Evolutionary conservation across 805 yeast species (phyloP).

Genomic region (Candida stauntonica): DNA sequence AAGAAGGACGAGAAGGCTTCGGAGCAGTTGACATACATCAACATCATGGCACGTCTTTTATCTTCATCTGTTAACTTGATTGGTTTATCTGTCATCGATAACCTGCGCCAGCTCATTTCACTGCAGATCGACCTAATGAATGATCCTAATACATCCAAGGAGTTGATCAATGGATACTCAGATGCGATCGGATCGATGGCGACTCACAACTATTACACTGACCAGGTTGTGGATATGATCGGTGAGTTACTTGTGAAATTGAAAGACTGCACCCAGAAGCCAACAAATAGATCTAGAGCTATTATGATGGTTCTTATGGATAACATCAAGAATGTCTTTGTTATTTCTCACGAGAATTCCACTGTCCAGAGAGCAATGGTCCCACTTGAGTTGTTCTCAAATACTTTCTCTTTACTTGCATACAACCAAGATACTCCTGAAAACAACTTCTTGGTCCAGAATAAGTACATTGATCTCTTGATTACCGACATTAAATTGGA

Average conservation of each 20-base stretch:
- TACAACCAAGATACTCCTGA: conserved; percentile 1
- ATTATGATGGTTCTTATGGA: conserved; percentile 14
- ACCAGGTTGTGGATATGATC: conserved; percentile 80
- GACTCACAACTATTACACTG: conserved; percentile 76
- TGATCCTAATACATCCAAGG: conserved; percentile 18
- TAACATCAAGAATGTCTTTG: conserved; percentile 16
- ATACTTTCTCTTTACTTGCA: conserved; percentile 19
- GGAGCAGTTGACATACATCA: conserved; percentile 34
- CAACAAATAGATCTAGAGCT: background rate
- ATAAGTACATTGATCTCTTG: conserved; percentile 18
- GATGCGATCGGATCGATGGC: conserved; percentile 66
- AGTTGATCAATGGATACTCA: conserved; percentile 42
- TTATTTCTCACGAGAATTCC: conserved; percentile 14
- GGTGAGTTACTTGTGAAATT: conserved; percentile 53
- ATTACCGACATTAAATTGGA: conserved; percentile 18
- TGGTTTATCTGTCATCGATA: conserved; percentile 82
- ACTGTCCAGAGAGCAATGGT: conserved; percentile 24
- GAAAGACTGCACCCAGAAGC: conserved; percentile 22
- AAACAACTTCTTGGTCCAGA: conserved; percentile 12
- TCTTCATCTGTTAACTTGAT: conserved; percentile 77
- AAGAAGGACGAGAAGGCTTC: conserved; percentile 15
- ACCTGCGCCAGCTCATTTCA: conserved; percentile 53
- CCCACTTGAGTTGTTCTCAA: conserved; percentile 23
- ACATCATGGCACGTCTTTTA: conserved; percentile 53
- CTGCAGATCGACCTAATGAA: conserved; percentile 37